Base-by-base conservation (phyloP, 352 stramenopile species). In the Phytophthora vignae region DNA sequence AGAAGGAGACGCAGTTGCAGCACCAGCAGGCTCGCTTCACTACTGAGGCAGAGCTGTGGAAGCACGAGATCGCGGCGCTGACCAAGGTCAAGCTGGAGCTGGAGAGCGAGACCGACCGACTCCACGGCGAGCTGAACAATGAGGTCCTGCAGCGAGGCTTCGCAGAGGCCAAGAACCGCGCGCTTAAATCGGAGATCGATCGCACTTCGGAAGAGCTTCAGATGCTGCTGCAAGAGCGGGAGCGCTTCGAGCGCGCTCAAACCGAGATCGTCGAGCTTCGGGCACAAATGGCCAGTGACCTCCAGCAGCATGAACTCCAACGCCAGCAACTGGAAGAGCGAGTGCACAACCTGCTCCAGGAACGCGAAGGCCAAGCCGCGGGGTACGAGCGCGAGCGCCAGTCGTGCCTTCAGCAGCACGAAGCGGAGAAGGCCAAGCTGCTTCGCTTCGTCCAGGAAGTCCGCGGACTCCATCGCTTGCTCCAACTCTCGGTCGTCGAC, bases 31-130 rank as follows among this genome's bases (percentile, higher is more conserved):
- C 73, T 44, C 69, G 73, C 7, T 82, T 79, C 55, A 68, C 67
- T 2, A 70, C 76, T 22, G 73, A 88, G 59, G 71, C 74, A 10
- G 72, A 79, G 19, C 55, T 77, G 12, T 82, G 81, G 67, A 83
- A 86, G 59, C 63, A 74, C 3, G 74, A 88, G 42, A 85, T 90
- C 54, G 78, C 74, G 46, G 48, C 67, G n/a, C 62, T 89, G 12
- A 75, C 68, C 1, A 85, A 85, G 59, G 70, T 72, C 15, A 76
- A 82, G 40, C 68, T 83, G n/a, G 78, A 86, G 31, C 68, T 83
- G 3, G 67, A 81, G 50, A 66, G 33, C 21, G 69, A 85, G 22
- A 76, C 76, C 15, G 67, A 79, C 21, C 53, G 64, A 27, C 42
- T 80, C 8, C 55, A 9, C n/a, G 73, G 46, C 8, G 65, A 72